Conservation (phyloP, 805 yeast genomes). For the Starmerella etchellsii region DNA sequence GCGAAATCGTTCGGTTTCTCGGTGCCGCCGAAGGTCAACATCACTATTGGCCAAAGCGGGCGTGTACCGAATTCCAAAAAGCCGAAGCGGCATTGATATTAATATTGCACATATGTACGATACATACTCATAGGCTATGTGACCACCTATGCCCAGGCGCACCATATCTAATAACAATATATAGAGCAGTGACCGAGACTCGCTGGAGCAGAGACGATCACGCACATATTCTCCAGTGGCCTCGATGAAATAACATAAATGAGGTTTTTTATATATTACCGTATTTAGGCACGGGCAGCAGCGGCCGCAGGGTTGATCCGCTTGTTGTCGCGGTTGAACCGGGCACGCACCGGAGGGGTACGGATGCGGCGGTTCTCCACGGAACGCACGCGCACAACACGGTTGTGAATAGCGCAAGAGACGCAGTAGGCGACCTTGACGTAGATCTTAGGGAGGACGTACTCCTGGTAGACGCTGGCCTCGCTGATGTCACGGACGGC, state of each 20-base stretch:
- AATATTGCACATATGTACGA: no score
- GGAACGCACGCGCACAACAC: slow-evolving; percentile 99
- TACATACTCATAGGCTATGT: no score
- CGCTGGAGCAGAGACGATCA: no score
- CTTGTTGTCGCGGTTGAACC: slow-evolving; percentile 87
- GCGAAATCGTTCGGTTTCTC: slow-evolving; percentile 87
- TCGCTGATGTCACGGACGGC: slow-evolving; percentile 98
- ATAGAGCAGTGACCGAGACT: no score
- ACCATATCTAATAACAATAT: no score
- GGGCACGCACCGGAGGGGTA: slow-evolving; percentile 98
- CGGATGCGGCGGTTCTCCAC: slow-evolving; percentile 97
- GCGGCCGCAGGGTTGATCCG: slow-evolving; percentile 95
- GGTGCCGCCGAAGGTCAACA: slow-evolving; percentile 93
- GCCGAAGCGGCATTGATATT: not conserved
- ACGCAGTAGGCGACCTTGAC: slow-evolving; percentile 99
- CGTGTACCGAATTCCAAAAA: slow-evolving; percentile 7
- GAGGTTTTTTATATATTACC: slow-evolving; percentile 2
- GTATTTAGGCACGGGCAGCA: slow-evolving; percentile 35
- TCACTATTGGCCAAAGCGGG: slow-evolving; percentile 88
- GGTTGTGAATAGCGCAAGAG: slow-evolving; percentile 99
- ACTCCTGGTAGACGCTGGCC: slow-evolving; percentile 98
- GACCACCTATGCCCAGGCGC: no score
- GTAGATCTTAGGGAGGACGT: slow-evolving; percentile 99
- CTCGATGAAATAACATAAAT: no score
- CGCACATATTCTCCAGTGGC: no score